A percentile compares a stretch with the other conserved stretches of the same genome.
Evolutionary conservation across 495 filamentous ascomycete species (phyloP).

Genomic region (Hypoxylon cercidicola): DNA sequence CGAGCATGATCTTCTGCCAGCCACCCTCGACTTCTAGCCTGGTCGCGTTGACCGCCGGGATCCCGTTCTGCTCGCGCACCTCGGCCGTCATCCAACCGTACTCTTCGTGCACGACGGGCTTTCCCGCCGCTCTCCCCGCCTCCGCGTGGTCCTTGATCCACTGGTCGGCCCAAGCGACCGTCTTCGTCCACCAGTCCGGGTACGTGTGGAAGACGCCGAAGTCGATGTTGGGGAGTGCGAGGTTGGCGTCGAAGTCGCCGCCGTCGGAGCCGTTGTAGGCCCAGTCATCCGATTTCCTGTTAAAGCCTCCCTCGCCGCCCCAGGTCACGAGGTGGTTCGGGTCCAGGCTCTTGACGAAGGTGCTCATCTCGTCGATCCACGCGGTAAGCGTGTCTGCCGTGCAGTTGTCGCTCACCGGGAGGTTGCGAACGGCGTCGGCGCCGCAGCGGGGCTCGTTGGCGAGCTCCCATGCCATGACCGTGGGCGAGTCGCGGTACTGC

Average conservation of each 20-base stretch:
- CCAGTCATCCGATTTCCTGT: slow-evolving; percentile 19
- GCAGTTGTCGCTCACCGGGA: slow-evolving; percentile 51
- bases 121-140: slow-evolving; percentile 63
- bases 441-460: slow-evolving; percentile 77
- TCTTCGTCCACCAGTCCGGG: slow-evolving; percentile 56
- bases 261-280: slow-evolving; percentile 64
- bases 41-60: slow-evolving; percentile 14
- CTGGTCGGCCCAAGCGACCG: slow-evolving; percentile 54
- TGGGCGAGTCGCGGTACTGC: slow-evolving; percentile 65
- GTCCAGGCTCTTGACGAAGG: slow-evolving; percentile 73
- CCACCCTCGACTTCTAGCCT: slow-evolving; percentile 58
- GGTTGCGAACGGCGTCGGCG: slow-evolving; percentile 53
- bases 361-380: slow-evolving; percentile 69
- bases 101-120: slow-evolving; percentile 73
- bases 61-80: slow-evolving; percentile 34
- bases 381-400: slow-evolving; percentile 65
- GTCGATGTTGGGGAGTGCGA: slow-evolving; percentile 62
- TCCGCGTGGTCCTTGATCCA: slow-evolving; percentile 70
- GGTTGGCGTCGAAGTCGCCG: slow-evolving; percentile 66
- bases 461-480: slow-evolving; percentile 78
- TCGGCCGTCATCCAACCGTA: slow-evolving; percentile 45
- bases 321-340: slow-evolving; percentile 73
- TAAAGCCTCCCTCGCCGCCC: slow-evolving; percentile 65
- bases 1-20: slow-evolving; percentile 66
- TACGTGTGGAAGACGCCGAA: slow-evolving; percentile 75